phyloP scores from a whole-genome alignment of 768 basidiomycete genomes.

The Leccinellum albellum region DNA sequence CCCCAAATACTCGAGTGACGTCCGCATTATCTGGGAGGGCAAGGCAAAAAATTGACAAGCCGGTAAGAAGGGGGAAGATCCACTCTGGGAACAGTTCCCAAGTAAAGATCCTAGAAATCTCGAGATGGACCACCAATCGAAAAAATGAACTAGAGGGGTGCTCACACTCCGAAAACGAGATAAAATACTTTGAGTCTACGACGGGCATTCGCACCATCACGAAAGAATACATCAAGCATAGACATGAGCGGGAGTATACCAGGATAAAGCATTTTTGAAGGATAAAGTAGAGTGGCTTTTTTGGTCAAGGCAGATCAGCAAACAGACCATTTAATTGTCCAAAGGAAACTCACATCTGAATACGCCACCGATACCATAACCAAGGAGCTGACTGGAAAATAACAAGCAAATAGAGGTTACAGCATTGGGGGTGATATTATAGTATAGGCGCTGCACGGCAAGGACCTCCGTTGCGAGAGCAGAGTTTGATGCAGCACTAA shows the following conservation, averaged over 20 bases:
- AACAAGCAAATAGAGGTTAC: slow-evolving; percentile 43
- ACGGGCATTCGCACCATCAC: slow-evolving; percentile 35
- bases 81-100: slow-evolving; percentile 28
- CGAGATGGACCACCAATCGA: neutral
- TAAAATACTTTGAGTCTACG: slow-evolving; percentile 38
- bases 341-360: slow-evolving; percentile 38
- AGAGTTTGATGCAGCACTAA: slow-evolving; percentile 50
- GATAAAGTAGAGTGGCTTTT: slow-evolving; percentile 37
- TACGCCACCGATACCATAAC: slow-evolving; percentile 57
- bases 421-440: slow-evolving; percentile 48
- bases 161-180: slow-evolving; percentile 29
- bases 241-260: slow-evolving; percentile 23
- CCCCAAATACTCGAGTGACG: slow-evolving; percentile 57
- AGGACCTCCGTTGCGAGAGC: slow-evolving; percentile 54
- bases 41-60: slow-evolving; percentile 62
- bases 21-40: slow-evolving; percentile 46
- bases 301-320: neutral
- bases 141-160: slow-evolving; percentile 17
- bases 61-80: slow-evolving; percentile 58
- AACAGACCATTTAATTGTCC: neutral
- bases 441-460: slow-evolving; percentile 51
- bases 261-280: slow-evolving; percentile 43
- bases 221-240: slow-evolving; percentile 37
- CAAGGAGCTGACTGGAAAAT: slow-evolving; percentile 35
- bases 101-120: slow-evolving; percentile 31